Conservation (phyloP, 768 basidiomycete genomes). For the Serendipita sp. region DNA sequence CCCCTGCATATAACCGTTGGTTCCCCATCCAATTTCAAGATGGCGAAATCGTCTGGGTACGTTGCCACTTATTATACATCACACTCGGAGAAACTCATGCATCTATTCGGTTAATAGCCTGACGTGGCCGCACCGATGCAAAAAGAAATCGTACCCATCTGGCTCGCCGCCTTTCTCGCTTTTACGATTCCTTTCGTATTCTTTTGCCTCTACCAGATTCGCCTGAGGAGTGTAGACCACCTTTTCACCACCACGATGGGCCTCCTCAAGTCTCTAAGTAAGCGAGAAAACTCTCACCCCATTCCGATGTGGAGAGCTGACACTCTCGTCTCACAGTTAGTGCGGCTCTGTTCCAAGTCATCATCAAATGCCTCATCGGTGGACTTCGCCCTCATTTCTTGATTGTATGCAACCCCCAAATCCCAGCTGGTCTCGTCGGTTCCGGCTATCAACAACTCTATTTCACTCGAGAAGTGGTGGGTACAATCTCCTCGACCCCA, state of each 20-base stretch:
- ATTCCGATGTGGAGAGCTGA: background rate
- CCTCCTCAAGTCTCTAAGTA: constrained; percentile 32
- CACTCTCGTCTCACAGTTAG: constrained; percentile 17
- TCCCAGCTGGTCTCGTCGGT: constrained; percentile 16
- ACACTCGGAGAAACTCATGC: too few species aligned
- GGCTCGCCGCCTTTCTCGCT: constrained; percentile 34
- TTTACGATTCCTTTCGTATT: constrained; percentile 41
- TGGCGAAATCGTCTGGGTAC: constrained; percentile 19
- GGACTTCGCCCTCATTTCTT: constrained; percentile 38
- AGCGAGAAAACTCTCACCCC: background rate
- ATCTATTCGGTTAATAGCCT: constrained; percentile 30
- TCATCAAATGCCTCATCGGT: constrained; percentile 39
- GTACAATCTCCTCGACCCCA: background rate
- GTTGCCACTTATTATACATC: too few species aligned
- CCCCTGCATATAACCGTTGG: constrained; percentile 29
- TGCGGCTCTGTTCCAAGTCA: constrained; percentile 24
- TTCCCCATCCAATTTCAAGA: constrained; percentile 32
- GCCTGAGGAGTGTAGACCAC: constrained; percentile 30
- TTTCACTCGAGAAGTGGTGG: background rate
- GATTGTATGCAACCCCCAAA: constrained; percentile 34
- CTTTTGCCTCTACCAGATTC: constrained; percentile 38
- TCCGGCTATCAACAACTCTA: constrained; percentile 1
- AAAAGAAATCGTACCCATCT: constrained; percentile 40
- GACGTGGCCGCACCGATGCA: constrained; percentile 36
- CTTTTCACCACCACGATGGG: constrained; percentile 38